phyloP scores from a whole-genome alignment of 2,329 filamentous ascomycete genomes.

The Claviceps fusiformis region DNA sequence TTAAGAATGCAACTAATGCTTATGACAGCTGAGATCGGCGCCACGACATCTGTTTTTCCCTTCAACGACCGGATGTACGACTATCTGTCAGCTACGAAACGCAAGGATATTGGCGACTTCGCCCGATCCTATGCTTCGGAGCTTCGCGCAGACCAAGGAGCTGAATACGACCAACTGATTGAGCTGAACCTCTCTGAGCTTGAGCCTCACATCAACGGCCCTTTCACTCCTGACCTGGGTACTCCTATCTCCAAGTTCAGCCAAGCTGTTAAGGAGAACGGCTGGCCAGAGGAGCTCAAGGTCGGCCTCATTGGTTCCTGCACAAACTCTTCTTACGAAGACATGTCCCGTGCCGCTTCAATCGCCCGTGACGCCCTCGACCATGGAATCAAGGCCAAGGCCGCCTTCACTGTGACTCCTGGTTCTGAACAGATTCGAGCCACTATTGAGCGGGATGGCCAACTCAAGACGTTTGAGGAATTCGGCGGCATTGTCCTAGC shows the following conservation, averaged over 20 bases:
- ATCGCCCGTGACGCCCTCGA: slow-evolving; percentile 83
- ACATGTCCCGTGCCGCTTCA: slow-evolving; percentile 86
- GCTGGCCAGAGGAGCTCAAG: slow-evolving; percentile 93
- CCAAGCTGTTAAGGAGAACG: slow-evolving; percentile 83
- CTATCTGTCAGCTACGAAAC: slow-evolving; percentile 86
- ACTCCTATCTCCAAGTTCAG: slow-evolving; percentile 97
- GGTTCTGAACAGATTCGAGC: slow-evolving; percentile 95
- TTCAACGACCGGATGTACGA: slow-evolving; percentile 98
- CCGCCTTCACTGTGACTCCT: slow-evolving; percentile 87
- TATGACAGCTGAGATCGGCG: slow-evolving; percentile 54
- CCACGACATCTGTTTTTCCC: slow-evolving; percentile 89
- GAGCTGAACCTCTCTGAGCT: slow-evolving; percentile 92
- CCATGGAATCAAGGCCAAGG: slow-evolving; percentile 88
- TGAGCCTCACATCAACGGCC: slow-evolving; percentile 96
- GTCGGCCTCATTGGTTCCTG: slow-evolving; percentile 95
- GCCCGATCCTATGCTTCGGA: slow-evolving; percentile 72
- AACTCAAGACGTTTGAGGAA: slow-evolving; percentile 88
- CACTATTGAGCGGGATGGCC: slow-evolving; percentile 80
- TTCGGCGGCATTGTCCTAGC: slow-evolving; percentile 90
- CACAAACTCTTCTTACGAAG: slow-evolving; percentile 79
- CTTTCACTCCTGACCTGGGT: slow-evolving; percentile 95
- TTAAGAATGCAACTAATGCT: neutral
- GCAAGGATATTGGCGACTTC: slow-evolving; percentile 80
- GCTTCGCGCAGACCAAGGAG: slow-evolving; percentile 75
- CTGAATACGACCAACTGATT: slow-evolving; percentile 90